Percentiles rank a stretch among this genome's conserved stretches.
Conservation (phyloP, 164 flowering plant species). For the Liquidambar formosana region DNA sequence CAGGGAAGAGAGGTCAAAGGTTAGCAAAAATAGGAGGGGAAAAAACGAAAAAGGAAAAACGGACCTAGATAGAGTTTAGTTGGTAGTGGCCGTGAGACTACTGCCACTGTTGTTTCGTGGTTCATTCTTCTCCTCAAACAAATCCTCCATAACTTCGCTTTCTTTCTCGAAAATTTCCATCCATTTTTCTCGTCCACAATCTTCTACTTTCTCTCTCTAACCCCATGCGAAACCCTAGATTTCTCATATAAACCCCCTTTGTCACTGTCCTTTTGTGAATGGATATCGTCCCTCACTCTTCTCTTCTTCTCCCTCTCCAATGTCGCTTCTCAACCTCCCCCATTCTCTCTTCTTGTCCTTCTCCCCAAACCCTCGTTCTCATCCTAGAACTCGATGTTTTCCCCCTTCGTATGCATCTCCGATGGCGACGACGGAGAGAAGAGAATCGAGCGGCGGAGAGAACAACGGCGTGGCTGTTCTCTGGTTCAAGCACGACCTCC, state of each 20-base stretch:
- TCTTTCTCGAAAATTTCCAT: background rate
- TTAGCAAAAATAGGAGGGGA: no score
- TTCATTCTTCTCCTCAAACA: background rate
- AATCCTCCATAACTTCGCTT: no score
- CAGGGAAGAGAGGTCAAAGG: no score
- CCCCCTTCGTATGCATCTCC: background rate
- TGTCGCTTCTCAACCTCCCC: conserved; percentile 36
- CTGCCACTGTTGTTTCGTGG: background rate
- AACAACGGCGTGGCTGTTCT: conserved; percentile 46
- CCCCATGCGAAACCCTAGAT: background rate
- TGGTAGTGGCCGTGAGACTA: no score
- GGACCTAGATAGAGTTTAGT: no score
- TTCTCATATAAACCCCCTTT: background rate
- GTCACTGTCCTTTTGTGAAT: conserved; percentile 5
- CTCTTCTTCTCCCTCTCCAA: conserved; percentile 7
- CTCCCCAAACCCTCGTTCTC: conserved; percentile 4
- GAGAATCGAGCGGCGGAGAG: conserved; percentile 13
- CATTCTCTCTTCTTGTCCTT: conserved; percentile 19
- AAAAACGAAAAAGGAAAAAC: no score
- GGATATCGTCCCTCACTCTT: conserved; percentile 7
- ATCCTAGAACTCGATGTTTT: conserved; percentile 3
- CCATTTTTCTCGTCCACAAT: conserved; percentile 16
- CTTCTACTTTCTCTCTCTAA: background rate
- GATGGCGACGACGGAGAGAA: background rate
- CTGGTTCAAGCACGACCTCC: conserved; percentile 93